These are phyloP conservation scores for Ballota nigra DNA, from an alignment of 257 asterid species.

Conservation along the genomic window DNA sequence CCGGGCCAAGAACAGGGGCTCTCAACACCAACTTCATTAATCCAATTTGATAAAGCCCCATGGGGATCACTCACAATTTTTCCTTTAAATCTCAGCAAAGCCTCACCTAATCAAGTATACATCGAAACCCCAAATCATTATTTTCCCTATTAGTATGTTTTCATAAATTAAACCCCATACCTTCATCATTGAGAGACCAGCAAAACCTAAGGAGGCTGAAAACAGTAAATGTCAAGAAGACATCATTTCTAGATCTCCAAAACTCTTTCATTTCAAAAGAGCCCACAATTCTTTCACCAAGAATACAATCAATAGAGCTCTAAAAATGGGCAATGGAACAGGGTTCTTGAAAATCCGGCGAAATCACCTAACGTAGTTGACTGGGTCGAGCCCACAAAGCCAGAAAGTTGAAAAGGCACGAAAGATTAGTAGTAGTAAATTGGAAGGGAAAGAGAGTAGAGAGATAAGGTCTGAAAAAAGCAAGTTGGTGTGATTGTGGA, in stretches of 20 bases:
- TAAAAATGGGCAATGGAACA: slow-evolving; percentile 2
- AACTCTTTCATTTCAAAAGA: slow-evolving; percentile 34
- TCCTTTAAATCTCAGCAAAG: slow-evolving; percentile 65
- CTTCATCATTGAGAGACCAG: slow-evolving; percentile 65
- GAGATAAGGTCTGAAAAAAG: slow-evolving; percentile 22
- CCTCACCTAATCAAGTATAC: slow-evolving; percentile 59
- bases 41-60: slow-evolving; percentile 75
- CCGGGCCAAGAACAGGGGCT: slow-evolving; percentile 86
- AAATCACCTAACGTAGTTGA: slow-evolving; percentile 35
- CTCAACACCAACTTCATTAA: slow-evolving; percentile 59
- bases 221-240: slow-evolving; percentile 21
- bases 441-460: slow-evolving; percentile 7
- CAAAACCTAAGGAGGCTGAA: slow-evolving; percentile 31
- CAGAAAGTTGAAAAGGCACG: slow-evolving; percentile 25
- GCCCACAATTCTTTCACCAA: slow-evolving; percentile 19
- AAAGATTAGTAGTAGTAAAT: slow-evolving; percentile 15
- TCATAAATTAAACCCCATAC: slow-evolving; percentile 40
- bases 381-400: slow-evolving; percentile 33
- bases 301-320: slow-evolving; percentile 20
- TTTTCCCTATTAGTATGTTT: slow-evolving; percentile 37
- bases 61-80: slow-evolving; percentile 57
- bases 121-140: slow-evolving; percentile 21
- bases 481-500: slow-evolving; percentile 18
- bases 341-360: slow-evolving; percentile 24
- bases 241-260: slow-evolving; percentile 30